Percentiles rank a stretch among this genome's conserved stretches.
These are phyloP conservation scores for Xylaria polymorpha DNA, from an alignment of 2,329 filamentous ascomycete species.

Conservation along the genomic window DNA sequence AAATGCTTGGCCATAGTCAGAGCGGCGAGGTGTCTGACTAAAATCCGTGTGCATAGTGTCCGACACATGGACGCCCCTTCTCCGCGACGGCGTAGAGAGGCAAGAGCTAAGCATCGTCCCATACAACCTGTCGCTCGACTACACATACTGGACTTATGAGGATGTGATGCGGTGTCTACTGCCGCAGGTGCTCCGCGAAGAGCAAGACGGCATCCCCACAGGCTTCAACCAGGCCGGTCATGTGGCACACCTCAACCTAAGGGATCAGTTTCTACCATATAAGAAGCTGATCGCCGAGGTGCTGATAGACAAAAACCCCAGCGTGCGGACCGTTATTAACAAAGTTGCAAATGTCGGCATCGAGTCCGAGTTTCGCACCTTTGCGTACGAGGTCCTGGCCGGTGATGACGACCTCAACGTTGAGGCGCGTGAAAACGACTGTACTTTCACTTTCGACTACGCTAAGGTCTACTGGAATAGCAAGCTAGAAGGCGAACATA, in stretches of 20 bases:
- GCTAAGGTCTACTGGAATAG: constrained; percentile 98
- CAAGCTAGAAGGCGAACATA: constrained; percentile 89
- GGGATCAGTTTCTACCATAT: constrained; percentile 84
- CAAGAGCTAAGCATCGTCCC: constrained; percentile 78
- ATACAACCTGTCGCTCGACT: constrained; percentile 80
- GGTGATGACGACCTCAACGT: constrained; percentile 86
- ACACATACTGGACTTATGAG: constrained; percentile 60
- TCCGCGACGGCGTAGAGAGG: constrained; percentile 75
- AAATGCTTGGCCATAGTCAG: neutral
- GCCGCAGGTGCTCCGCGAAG: constrained; percentile 80
- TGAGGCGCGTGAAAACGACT: constrained; percentile 82
- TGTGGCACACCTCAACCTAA: constrained; percentile 91
- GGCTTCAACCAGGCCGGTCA: constrained; percentile 93
- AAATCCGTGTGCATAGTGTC: constrained; percentile 60
- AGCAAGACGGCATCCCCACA: constrained; percentile 76
- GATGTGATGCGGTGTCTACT: constrained; percentile 87
- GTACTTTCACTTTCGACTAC: constrained; percentile 93
- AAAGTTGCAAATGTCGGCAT: constrained; percentile 90
- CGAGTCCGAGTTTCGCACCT: constrained; percentile 89
- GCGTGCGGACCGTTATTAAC: constrained; percentile 91
- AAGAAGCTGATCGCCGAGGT: constrained; percentile 85
- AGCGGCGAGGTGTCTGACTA: constrained; percentile 15
- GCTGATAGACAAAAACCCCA: constrained; percentile 87
- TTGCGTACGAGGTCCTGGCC: constrained; percentile 88
- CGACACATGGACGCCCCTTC: constrained; percentile 78